Base-by-base conservation (phyloP, 768 basidiomycete genomes). In the Xanthoconium purpureum region DNA sequence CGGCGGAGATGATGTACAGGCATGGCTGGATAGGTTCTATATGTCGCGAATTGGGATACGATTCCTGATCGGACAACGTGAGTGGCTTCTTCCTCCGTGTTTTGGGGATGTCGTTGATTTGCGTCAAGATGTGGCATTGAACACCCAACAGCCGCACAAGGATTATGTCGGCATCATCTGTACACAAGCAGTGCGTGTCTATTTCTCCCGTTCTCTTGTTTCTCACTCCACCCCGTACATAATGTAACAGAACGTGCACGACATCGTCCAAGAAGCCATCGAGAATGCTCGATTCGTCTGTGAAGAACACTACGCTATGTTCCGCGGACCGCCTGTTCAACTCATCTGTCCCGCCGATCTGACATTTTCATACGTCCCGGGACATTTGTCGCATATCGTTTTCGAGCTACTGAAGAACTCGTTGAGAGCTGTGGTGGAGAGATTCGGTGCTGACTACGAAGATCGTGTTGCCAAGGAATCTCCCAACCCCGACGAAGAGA, bases 371-470 rank as follows among this genome's bases (percentile, higher is more conserved):
- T 98, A 98, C 73, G 94, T 99, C 44, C 97, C 97, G 0, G 94
- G 93, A 5, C 97, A 99, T 68, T 77, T 99, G 58, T 93, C 91
- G 1, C 97, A 99, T 72, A 98, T 99, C 73, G 83, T 88, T 63
- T 99, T 99, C 73, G 97, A 99, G 67, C 82, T 99, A 12, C 80
- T 98, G 55, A 99, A 99, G 72, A 99, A 99, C 78, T 98, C 95
- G 17, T 80, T 99, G 11, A 88, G 97, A 40, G 97, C 97, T 2
- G 91, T 96, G 52, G 96, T 99, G 17, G 97, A 98, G 73, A 84
- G 90, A 3, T 90, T 84, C 70, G 96, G 96, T 0, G 83, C 84
- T 2, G 88, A 93, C 50, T 78, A 84, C 56, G 92, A 92, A 67
- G 84, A 85, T 54, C 62, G 49, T 8, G 32, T 48, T 36, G 3